Evolutionary conservation across 106 monocot species (phyloP).

Genomic region (Dendrobium chrysotoxum): DNA sequence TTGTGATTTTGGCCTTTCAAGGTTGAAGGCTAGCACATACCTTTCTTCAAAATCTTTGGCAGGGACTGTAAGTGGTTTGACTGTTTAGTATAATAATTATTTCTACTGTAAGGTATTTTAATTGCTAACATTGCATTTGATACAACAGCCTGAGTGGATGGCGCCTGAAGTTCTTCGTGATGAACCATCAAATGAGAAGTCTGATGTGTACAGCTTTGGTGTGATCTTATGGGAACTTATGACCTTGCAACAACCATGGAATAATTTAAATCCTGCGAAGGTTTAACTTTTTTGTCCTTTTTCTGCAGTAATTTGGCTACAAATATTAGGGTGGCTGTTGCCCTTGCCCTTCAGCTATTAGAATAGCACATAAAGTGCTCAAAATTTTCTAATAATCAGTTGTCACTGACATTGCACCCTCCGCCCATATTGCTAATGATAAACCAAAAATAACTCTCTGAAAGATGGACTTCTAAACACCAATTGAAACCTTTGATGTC

Average conservation of each 20-base stretch:
- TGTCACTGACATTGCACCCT: neutral
- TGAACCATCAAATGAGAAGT: constrained; percentile 99
- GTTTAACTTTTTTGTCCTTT: constrained; percentile 26
- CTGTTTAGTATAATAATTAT: neutral
- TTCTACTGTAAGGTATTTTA: constrained; percentile 4
- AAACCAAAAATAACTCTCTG: too few relatives aligned
- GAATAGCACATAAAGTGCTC: neutral
- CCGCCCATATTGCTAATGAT: neutral
- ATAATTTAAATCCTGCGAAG: constrained; percentile 97
- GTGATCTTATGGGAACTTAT: constrained; percentile 98
- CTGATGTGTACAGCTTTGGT: constrained; percentile 97
- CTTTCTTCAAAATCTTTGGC: constrained; percentile 95
- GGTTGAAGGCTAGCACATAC: constrained; percentile 88
- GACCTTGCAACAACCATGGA: constrained; percentile 98
- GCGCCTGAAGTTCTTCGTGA: constrained; percentile 97
- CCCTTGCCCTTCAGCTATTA: neutral
- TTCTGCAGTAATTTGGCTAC: neutral
- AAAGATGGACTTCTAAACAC: too few relatives aligned
- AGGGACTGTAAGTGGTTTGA: constrained; percentile 78
- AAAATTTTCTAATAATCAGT: neutral
- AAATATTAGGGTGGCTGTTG: neutral
- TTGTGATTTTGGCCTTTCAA: constrained; percentile 98
- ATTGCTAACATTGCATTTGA: neutral
- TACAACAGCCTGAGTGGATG: constrained; percentile 95
- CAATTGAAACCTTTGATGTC: too few relatives aligned